Conservation (phyloP, 345 rosid species). For the Euphorbia lathyris region DNA sequence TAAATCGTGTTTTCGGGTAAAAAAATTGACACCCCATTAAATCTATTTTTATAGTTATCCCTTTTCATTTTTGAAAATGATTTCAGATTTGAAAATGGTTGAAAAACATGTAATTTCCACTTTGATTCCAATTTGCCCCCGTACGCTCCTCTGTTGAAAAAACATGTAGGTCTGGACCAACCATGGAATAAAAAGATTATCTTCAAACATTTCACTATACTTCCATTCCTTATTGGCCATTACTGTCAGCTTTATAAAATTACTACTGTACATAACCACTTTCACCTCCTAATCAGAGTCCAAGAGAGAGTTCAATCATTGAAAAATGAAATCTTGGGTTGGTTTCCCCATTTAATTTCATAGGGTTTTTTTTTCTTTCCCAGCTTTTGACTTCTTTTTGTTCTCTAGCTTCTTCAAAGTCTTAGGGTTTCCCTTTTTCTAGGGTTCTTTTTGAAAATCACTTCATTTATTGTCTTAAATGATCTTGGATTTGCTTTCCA, state of each 20-base stretch:
- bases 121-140: slow-evolving; percentile 22
- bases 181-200: slow-evolving; percentile 1
- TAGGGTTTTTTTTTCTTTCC: slow-evolving; percentile 18
- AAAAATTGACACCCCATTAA: too few species aligned
- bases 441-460: slow-evolving; percentile 5
- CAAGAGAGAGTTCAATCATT: slow-evolving; percentile 37
- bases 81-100: not conserved
- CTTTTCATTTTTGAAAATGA: too few species aligned
- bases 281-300: slow-evolving; percentile 27
- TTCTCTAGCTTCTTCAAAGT: slow-evolving; percentile 15
- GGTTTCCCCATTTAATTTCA: slow-evolving; percentile 3
- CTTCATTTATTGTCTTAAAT: not conserved
- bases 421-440: slow-evolving; percentile 2
- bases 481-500: not conserved
- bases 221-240: not conserved
- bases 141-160: slow-evolving; percentile 29
- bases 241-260: not conserved
- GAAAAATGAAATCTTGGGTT: slow-evolving; percentile 18
- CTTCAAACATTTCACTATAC: not conserved
- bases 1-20: too few species aligned
- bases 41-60: too few species aligned
- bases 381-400: slow-evolving; percentile 27
- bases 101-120: not conserved
- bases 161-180: slow-evolving; percentile 26
- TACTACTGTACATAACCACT: not conserved